These are phyloP conservation scores for Wickerhamomyces alni DNA, from an alignment of 805 yeast genomes.

Conservation along the genomic window DNA sequence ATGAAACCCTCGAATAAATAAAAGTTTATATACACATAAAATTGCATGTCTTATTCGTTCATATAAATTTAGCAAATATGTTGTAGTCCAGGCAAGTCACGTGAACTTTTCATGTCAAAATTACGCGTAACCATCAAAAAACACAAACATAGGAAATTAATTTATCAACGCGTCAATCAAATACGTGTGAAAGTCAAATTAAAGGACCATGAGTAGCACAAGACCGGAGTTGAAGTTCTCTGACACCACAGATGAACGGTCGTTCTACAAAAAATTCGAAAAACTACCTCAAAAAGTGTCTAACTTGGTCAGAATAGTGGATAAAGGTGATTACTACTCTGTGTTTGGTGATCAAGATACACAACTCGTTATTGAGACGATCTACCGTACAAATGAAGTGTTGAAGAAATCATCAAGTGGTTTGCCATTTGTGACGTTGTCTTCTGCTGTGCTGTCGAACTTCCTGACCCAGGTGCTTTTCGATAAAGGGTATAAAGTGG, in stretches of 20 bases:
- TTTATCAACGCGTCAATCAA: neutral
- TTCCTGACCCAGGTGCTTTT: constrained; percentile 62
- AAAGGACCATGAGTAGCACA: constrained; percentile 14
- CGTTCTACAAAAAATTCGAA: constrained; percentile 42
- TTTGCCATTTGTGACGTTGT: constrained; percentile 65
- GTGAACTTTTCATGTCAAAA: no score
- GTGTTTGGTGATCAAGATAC: constrained; percentile 78
- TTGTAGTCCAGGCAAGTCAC: no score
- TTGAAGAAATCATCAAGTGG: constrained; percentile 53
- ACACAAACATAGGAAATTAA: no score
- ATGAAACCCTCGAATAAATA: neutral
- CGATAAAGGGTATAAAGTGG: constrained; percentile 70
- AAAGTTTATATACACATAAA: no score
- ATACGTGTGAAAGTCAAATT: no score
- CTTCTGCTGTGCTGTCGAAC: constrained; percentile 65
- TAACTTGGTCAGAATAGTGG: constrained; percentile 64
- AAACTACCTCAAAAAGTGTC: constrained; percentile 41
- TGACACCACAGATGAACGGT: constrained; percentile 44
- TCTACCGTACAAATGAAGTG: constrained; percentile 81
- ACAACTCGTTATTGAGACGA: constrained; percentile 68
- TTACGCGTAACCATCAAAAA: no score
- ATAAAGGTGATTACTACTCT: constrained; percentile 76
- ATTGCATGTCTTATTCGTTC: no score
- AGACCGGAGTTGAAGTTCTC: constrained; percentile 55
- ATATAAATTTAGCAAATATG: no score